Percentiles rank a stretch among this genome's conserved stretches.
Conservation (phyloP, 1,284 basidiomycete species). For the Bondarzewia mesenterica region DNA sequence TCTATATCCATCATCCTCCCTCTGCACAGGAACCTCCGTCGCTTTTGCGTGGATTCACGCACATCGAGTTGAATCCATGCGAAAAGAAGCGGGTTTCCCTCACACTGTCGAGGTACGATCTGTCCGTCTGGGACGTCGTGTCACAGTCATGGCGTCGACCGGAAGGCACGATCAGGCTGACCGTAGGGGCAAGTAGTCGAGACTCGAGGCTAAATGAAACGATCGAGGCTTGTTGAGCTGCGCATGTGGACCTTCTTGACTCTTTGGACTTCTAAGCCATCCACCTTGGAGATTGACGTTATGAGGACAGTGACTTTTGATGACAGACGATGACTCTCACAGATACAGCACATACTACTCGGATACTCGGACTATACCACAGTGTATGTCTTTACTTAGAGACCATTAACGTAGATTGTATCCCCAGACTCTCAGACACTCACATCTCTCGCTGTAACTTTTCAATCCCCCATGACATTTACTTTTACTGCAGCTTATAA, state of each 20-base stretch:
- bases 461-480: too few relatives aligned
- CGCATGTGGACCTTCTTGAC: background rate
- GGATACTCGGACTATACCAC: too few relatives aligned
- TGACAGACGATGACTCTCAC: too few relatives aligned
- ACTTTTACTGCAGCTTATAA: too few relatives aligned
- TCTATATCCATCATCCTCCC: slow-evolving; percentile 35
- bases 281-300: too few relatives aligned
- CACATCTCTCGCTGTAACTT: too few relatives aligned
- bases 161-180: slow-evolving; percentile 32
- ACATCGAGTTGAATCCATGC: slow-evolving; percentile 30
- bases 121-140: slow-evolving; percentile 39
- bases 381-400: too few relatives aligned
- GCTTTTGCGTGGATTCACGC: slow-evolving; percentile 36
- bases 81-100: slow-evolving; percentile 28
- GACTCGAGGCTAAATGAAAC: slow-evolving; percentile 28
- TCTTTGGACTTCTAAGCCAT: background rate
- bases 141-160: slow-evolving; percentile 47
- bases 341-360: too few relatives aligned
- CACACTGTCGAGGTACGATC: slow-evolving; percentile 32
- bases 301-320: background rate
- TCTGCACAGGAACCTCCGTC: slow-evolving; percentile 33
- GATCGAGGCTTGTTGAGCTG: slow-evolving; percentile 7
- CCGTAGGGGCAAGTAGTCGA: slow-evolving; percentile 47
- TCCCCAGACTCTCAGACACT: too few relatives aligned
- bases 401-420: too few relatives aligned